A percentile compares a stretch with the other conserved stretches of the same genome.
These are phyloP conservation scores for Claviceps sp. DNA, from an alignment of 2,329 filamentous ascomycete species.

Conservation along the genomic window DNA sequence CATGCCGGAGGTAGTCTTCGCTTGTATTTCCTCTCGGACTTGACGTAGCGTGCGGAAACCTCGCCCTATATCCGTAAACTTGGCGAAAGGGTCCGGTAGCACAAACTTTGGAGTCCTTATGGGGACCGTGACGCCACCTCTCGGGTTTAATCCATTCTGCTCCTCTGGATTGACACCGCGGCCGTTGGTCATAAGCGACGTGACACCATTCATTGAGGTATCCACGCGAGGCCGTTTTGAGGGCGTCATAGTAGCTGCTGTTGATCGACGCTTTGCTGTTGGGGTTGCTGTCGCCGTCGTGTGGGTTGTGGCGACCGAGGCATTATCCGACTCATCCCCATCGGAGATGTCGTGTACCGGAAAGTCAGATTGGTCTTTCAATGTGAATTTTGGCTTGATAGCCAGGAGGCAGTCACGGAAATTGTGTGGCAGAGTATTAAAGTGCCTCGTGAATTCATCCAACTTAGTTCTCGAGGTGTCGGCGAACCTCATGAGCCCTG, in stretches of 20 bases:
- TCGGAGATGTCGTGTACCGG: slow-evolving; percentile 25
- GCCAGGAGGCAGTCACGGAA: slow-evolving; percentile 36
- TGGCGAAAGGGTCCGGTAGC: slow-evolving; percentile 24
- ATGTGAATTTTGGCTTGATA: slow-evolving; percentile 32
- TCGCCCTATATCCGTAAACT: slow-evolving; percentile 25
- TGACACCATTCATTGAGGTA: slow-evolving; percentile 2
- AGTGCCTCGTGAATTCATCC: slow-evolving; percentile 29
- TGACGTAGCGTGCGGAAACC: slow-evolving; percentile 32
- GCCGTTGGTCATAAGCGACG: slow-evolving; percentile 8
- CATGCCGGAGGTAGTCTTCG: slow-evolving; percentile 42
- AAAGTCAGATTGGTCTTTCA: slow-evolving; percentile 25
- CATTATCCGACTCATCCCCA: slow-evolving; percentile 23
- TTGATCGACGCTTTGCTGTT: slow-evolving; percentile 16
- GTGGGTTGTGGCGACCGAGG: slow-evolving; percentile 10
- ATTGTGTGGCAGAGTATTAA: slow-evolving; percentile 32
- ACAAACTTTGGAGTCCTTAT: slow-evolving; percentile 6
- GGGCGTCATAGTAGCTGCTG: slow-evolving; percentile 17
- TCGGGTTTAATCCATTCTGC: slow-evolving; percentile 10
- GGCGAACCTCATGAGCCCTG: slow-evolving; percentile 45
- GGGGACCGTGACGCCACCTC: not conserved
- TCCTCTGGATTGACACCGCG: slow-evolving; percentile 26
- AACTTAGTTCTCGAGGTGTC: slow-evolving; percentile 37
- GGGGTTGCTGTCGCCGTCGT: slow-evolving; percentile 14
- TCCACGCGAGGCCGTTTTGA: slow-evolving; percentile 20
- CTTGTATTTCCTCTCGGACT: slow-evolving; percentile 40